Base-by-base conservation (phyloP, 2,329 filamentous ascomycete species). In the Canariomyces notabilis region DNA sequence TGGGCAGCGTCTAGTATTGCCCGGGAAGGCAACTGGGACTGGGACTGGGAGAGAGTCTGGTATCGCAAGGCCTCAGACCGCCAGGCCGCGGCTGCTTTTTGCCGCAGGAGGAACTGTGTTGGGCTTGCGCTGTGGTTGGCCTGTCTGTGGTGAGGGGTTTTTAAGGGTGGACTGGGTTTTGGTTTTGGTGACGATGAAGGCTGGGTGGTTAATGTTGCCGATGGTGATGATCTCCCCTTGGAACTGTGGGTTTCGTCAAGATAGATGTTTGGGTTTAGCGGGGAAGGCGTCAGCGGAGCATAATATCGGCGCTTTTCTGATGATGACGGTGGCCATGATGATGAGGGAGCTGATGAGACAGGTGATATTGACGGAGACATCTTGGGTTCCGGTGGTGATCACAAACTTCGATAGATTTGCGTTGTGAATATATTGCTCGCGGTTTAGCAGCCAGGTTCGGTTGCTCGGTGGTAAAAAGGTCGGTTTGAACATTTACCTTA, bases 21-120 rank as follows among this genome's bases (percentile, higher is more conserved):
- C n/a, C n/a, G n/a, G n/a, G n/a, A n/a, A n/a, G n/a, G n/a, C 34
- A 9, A 18, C 34, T 29, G 26, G 7, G 3, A 3, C 16, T 18
- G 34, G 34, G 5, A 3, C 16, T 7, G 11, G 18, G 6, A 21
- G 36, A 33, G 18, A 19, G 34, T 4, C 7, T 35, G 18, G 8
- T 32, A 42, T n/a, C 20, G 33, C 11, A 50, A 20, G 12, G 61
- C 58, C 53, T 66, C 61, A 23, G 62, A 64, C 15, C 58, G 62
- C 67, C 68, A 71, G 5, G 69, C 69, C 43, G 61, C 59, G 5
- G 65, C 67, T 1, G 68, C 71, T 51, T 71, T 72, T 46, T 65
- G 60, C 21, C 70, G 62, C 46, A 73, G 63, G 15, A 73, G 55
- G 22, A 59, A 60, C 53, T 72, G 61, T 1, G 67, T 65, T 18